Base-by-base conservation (phyloP, 306 rosid species). In the Crotalaria pallida region DNA sequence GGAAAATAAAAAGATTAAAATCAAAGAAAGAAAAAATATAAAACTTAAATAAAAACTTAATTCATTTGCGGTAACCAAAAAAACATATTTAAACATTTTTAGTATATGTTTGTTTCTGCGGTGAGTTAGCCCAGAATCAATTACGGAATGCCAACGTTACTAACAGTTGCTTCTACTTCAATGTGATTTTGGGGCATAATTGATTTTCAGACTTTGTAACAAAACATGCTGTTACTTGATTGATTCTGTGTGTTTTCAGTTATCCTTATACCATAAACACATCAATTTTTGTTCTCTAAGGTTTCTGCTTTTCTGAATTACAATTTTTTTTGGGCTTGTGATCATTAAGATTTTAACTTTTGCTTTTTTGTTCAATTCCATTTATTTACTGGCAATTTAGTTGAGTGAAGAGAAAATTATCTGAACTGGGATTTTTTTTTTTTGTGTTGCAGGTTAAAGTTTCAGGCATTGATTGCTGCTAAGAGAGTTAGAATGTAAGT, bases 371-470 rank as follows among this genome's bases (percentile, higher is more conserved):
- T 9, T 15, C 29, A 2, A 45, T 67, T 58, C 3, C 7, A 15
- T 64, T 66, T 41, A 41, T 67, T 62, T 58, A 5, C 49, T 45
- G 47, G 7, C 43, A 51, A 36, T 65, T 34, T 56, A 65, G 31
- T 64, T 36, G 27, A 16, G 52, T 81, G 48, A 50, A 48, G 65
- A 56, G 55, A 45, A 60, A 74, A 47, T 63, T 67, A 8, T 74
- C 43, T 66, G 10, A 16, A 27, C 0, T 55, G 49, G 67, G 10
- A 49, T 64, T 60, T 72, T 56, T 65, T 7, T 7, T 1, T 1
- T 34, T 0, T 40, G 59, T 44, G 26, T 67, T 80, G 82, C 82
- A 83, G 90, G 73, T 80, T 47, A 41, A 67, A 45, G 40, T 40
- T 72, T 57, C 76, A 34, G 53, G 33, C 50, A 70, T 72, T 18